Evolutionary conservation across 1,284 basidiomycete species (phyloP).

Genomic region (Ustilago crameri): DNA sequence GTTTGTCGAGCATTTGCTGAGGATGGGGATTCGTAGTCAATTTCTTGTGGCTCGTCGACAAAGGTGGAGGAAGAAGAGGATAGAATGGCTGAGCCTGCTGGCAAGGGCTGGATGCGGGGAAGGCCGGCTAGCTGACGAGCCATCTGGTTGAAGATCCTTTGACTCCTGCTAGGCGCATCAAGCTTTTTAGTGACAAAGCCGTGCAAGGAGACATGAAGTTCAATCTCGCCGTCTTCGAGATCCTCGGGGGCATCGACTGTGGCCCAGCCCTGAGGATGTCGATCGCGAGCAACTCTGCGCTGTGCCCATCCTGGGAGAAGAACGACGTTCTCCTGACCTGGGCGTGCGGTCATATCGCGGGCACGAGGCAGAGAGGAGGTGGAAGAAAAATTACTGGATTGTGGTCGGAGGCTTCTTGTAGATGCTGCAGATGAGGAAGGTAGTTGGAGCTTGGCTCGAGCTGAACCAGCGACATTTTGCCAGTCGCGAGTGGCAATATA

Average conservation of each 20-base stretch:
- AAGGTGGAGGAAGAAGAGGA: slow-evolving; percentile 21
- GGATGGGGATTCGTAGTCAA: background rate
- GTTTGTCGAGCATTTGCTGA: background rate
- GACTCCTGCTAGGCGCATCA: slow-evolving; percentile 38
- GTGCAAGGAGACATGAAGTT: slow-evolving; percentile 39
- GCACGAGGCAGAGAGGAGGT: slow-evolving; percentile 15
- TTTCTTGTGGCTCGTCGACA: slow-evolving; percentile 39
- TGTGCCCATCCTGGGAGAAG: slow-evolving; percentile 50
- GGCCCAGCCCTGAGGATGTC: slow-evolving; percentile 47
- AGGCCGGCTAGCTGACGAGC: slow-evolving; percentile 48
- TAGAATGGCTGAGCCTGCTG: slow-evolving; percentile 14
- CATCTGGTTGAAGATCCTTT: slow-evolving; percentile 54
- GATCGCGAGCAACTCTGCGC: slow-evolving; percentile 44
- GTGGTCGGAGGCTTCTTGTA: background rate
- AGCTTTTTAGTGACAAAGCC: slow-evolving; percentile 37
- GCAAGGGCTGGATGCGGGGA: slow-evolving; percentile 26
- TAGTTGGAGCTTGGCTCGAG: slow-evolving; percentile 23
- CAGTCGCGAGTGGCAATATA: slow-evolving; percentile 42
- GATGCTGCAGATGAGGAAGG: slow-evolving; percentile 10
- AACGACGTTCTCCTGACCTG: slow-evolving; percentile 32
- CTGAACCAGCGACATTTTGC: slow-evolving; percentile 36
- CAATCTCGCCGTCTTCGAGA: slow-evolving; percentile 51
- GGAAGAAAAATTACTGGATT: slow-evolving; percentile 20
- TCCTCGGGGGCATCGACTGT: slow-evolving; percentile 42
- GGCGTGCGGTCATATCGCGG: slow-evolving; percentile 25